phyloP scores from a whole-genome alignment of 208 protist species.

The Acanthamoeba culbertsoni region DNA sequence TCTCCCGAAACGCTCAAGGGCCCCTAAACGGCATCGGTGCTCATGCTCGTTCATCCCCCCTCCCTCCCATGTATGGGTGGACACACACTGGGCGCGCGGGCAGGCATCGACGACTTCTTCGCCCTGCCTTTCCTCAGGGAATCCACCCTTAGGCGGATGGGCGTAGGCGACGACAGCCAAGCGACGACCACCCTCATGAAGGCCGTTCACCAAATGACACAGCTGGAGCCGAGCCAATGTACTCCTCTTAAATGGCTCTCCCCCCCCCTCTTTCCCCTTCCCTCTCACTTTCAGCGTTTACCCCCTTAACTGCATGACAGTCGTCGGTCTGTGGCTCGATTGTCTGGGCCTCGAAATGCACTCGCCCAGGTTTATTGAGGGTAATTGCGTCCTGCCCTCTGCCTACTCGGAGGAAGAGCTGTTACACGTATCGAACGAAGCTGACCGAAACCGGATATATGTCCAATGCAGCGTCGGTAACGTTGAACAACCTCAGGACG shows the following conservation, averaged over 20 bases:
- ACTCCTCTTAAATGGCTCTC: not conserved
- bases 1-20: not conserved
- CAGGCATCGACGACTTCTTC: slow-evolving; percentile 46
- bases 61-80: too few species aligned
- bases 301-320: not conserved
- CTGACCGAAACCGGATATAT: not conserved
- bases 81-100: too few species aligned
- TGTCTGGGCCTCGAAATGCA: not conserved
- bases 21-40: not conserved
- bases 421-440: too few species aligned
- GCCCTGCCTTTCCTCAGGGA: slow-evolving; percentile 24
- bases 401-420: not conserved
- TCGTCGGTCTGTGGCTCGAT: not conserved
- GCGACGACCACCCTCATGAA: not conserved
- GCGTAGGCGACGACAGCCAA: not conserved
- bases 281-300: not conserved
- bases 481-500: not conserved
- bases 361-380: not conserved
- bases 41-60: not conserved
- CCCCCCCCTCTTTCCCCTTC: not conserved
- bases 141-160: not conserved
- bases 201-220: not conserved
- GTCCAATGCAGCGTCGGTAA: not conserved
- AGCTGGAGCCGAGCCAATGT: not conserved
- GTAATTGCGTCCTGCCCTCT: not conserved